Evolutionary conservation across 352 stramenopile species (phyloP), one percentile per base, ranked within the genome.

Genomic region (Nothophytophthora sp.): DNA sequence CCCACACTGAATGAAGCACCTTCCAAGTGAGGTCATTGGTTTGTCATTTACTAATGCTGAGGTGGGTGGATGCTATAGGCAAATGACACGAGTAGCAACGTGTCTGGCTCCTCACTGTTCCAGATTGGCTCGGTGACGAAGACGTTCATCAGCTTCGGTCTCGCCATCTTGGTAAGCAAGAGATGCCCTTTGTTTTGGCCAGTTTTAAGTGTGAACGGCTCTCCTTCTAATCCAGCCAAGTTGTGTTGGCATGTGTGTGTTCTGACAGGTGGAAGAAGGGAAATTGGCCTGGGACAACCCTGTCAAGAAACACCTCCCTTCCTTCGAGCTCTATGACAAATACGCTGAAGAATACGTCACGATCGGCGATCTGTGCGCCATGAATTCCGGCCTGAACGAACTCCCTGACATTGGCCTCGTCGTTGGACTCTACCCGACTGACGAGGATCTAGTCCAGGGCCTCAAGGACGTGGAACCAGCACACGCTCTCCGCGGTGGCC

Each of bases 41-140:
- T n/a, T n/a, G n/a, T n/a, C n/a, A n/a, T n/a, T n/a, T n/a, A n/a
- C n/a, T n/a, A n/a, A n/a, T n/a, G n/a, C n/a, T 36, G 5, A 16
- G n/a, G 11, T 49, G 11, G 41, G 9, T 50, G 13, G 5, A 13
- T 42, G 36, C 10, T 29, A 1, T 27, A 74, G 56, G 51, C 39
- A 23, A 70, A 73, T 13, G 66, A 81, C 30, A 44, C 38, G 3
- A 40, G 23, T 10, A 81, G 51, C 29, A 22, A 41, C 0, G 75
- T 87, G 23, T 71, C 72, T 1, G 57, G 46, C 23, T 59, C 69
- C 11, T 72, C 70, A n/a, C 50, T 85, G 45, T 89, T 89, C 49
- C 70, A 89, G 60, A 84, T 89, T 39, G 78, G 78, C 6, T 89
- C 78, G 1, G 65, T 89, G 16, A 72, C 65, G 6, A 89, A 89